Percentiles rank a stretch among this genome's conserved stretches.
These are phyloP conservation scores for Eutrema japonicum DNA, from an alignment of 345 rosid genomes.

Conservation along the genomic window DNA sequence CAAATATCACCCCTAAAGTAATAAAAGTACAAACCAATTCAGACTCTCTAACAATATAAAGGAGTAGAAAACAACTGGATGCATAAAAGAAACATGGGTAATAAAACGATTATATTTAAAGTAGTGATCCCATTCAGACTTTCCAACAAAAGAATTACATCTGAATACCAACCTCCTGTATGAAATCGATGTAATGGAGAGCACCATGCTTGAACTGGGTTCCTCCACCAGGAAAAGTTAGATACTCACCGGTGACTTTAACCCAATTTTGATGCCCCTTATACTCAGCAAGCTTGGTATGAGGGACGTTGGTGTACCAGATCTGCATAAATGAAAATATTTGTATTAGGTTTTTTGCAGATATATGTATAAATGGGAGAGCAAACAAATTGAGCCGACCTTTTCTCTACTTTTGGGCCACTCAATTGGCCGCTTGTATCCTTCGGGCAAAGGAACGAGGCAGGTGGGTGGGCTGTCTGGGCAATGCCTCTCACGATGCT, in stretches of 20 bases:
- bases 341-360: conserved; percentile 9
- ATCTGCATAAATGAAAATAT: conserved; percentile 55
- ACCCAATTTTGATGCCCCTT: conserved; percentile 99
- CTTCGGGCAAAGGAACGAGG: conserved; percentile 86
- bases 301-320: conserved; percentile 94
- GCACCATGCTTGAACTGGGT: conserved; percentile 96
- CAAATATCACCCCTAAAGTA: not conserved
- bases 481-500: conserved; percentile 98
- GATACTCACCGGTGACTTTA: conserved; percentile 86
- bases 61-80: conserved; percentile 19
- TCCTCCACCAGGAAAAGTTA: conserved; percentile 98
- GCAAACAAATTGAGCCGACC: conserved; percentile 47
- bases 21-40: conserved; percentile 2
- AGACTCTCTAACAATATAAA: not conserved
- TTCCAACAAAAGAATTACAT: conserved; percentile 13
- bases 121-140: not conserved
- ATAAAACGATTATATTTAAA: not conserved
- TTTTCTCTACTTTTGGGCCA: conserved; percentile 98
- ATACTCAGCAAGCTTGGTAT: conserved; percentile 81
- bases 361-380: not conserved
- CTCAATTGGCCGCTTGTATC: conserved; percentile 73
- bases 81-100: conserved; percentile 8
- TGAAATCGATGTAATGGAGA: conserved; percentile 91
- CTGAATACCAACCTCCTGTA: conserved; percentile 69
- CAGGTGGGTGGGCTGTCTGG: conserved; percentile 88